Conservation (phyloP, 2,329 filamentous ascomycete species). For the Colletotrichum sp. region DNA sequence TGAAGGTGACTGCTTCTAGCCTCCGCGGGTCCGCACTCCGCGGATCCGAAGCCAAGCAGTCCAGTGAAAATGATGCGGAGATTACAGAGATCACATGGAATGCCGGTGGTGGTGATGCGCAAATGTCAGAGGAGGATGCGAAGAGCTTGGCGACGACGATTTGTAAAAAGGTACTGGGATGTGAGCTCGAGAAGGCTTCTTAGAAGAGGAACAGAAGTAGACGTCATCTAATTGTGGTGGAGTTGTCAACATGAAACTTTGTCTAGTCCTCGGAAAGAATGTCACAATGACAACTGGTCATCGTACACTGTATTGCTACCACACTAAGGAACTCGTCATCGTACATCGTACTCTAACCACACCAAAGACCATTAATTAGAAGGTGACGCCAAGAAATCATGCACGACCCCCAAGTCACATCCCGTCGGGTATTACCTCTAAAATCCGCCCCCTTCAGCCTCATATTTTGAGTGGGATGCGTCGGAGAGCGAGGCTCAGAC, state of each 20-base stretch:
- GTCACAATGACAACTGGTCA: neutral
- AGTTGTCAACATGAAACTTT: neutral
- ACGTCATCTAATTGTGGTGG: neutral
- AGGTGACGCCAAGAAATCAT: neutral
- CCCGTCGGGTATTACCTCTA: neutral
- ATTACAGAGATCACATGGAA: constrained; percentile 4
- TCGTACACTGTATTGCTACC: no score
- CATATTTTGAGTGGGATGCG: neutral
- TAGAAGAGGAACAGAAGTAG: neutral
- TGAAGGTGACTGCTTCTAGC: neutral
- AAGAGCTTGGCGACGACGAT: neutral
- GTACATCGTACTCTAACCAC: neutral
- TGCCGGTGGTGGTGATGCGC: neutral
- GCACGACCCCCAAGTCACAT: neutral
- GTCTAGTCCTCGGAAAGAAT: neutral
- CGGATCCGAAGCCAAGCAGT: neutral
- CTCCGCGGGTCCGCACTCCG: neutral
- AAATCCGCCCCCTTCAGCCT: neutral
- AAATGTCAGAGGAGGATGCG: neutral
- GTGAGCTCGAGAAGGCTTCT: neutral
- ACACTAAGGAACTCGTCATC: no score
- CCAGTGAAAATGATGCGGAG: neutral
- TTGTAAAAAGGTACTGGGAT: neutral
- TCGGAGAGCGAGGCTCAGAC: neutral
- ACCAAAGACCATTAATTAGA: neutral